Percentiles rank a stretch among this genome's conserved stretches.
These are phyloP conservation scores for Cercospora sp. DNA, from an alignment of 2,329 filamentous ascomycete genomes.

Conservation along the genomic window DNA sequence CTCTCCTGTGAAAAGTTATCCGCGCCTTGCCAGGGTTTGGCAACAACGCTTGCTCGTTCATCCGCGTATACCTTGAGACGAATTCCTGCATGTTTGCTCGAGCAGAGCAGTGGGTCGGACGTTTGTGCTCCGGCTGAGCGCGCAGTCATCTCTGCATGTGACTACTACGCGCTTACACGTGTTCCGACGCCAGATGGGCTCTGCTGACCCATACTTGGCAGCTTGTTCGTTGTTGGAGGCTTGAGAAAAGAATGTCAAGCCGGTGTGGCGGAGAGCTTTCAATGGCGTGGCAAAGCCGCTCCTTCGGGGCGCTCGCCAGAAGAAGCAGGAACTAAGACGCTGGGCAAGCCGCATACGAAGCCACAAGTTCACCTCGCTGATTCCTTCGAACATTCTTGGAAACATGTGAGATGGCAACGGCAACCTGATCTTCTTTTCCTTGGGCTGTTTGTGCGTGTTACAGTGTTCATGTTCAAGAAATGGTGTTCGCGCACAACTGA, in stretches of 20 bases:
- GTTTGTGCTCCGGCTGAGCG: background rate
- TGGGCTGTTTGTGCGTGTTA: background rate
- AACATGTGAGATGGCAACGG: background rate
- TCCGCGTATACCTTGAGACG: background rate
- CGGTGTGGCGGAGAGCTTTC: background rate
- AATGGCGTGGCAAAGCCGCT: background rate
- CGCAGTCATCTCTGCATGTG: background rate
- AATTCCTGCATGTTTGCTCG: background rate
- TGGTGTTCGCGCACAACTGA: background rate
- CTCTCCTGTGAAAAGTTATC: background rate
- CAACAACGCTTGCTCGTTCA: background rate
- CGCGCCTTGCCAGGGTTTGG: background rate
- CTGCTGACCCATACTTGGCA: background rate
- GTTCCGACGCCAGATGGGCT: background rate
- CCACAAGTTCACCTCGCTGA: background rate
- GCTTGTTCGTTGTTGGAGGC: background rate
- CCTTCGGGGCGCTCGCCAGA: background rate
- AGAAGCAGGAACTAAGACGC: slow-evolving; percentile 6
- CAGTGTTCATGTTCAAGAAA: background rate
- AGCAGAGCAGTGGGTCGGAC: background rate
- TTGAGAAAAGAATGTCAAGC: background rate
- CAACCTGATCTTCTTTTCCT: background rate
- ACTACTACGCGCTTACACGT: background rate
- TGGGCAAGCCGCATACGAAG: background rate
- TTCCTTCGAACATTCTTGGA: background rate